Evolutionary conservation across 2,329 filamentous ascomycete species (phyloP), one percentile per base, ranked within the genome.

Genomic region (Phialemonium atrogriseum): DNA sequence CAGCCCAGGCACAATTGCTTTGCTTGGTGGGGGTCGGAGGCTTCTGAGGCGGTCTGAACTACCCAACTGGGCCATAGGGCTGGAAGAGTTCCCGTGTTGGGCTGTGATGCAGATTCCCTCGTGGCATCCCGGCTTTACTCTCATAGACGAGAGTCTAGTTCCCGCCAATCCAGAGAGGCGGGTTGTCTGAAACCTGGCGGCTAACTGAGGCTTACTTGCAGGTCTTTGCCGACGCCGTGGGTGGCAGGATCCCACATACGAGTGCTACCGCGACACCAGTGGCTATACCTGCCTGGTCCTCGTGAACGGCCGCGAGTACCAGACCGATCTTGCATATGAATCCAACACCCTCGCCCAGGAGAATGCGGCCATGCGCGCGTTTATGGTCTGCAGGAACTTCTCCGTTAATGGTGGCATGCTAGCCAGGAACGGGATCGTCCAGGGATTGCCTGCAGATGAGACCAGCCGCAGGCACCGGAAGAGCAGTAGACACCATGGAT

Each of bases 331-430:
- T 22, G 74, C 80, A 42, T 94, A 91, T 62, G 78, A 84, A 54
- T 84, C 81, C 40, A 84, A 89, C 54, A 67, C 74, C 29, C 69
- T 94, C 43, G 89, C 89, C 27, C 84, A 87, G 52, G 88, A 96
- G 58, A 91, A 89, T 49, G 89, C 89, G 16, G 89, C 89, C 38
- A 93, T 93, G 75, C 83, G 87, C 40, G 89, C 89, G 36, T 96
- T 94, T 61, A 89, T 94, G 77, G 91, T 95, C 45, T 95, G 89
- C 68, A 82, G 87, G 43, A 94, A 94, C 69, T 95, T 95, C 63
- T 94, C 86, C 34, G 84, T 93, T 58, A 95, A 94, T 55, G 87
- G 93, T 49, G 89, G 89, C 54, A 94, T 94, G 86, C 66, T 80
- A 41, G 76, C 75, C 40, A 71, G 75, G 42, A 80, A 80, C 49